These are phyloP conservation scores for Plasmodium gonderi DNA, from an alignment of 169 alveolate species.

Conservation along the genomic window DNA sequence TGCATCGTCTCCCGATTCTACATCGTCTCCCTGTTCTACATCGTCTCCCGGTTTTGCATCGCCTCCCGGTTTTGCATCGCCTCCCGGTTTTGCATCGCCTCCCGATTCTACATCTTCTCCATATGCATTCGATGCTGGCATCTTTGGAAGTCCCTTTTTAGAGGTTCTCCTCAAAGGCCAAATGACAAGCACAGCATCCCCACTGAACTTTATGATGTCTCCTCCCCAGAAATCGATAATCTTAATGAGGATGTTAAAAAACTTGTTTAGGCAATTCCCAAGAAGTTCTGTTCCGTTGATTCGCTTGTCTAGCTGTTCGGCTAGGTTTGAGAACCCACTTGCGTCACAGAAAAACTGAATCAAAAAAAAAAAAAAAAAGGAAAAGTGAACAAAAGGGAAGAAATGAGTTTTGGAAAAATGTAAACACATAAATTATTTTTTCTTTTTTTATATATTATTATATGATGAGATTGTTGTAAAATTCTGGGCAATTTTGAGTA, in stretches of 20 bases:
- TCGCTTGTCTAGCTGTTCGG: constrained; percentile 85
- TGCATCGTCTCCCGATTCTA: too few relatives aligned
- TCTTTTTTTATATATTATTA: too few relatives aligned
- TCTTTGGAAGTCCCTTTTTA: background rate
- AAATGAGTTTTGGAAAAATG: too few relatives aligned
- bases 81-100: background rate
- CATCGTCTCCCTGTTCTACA: too few relatives aligned
- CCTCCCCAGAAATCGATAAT: constrained; percentile 90
- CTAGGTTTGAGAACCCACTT: constrained; percentile 87
- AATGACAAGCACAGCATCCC: constrained; percentile 89
- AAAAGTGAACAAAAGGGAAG: too few relatives aligned
- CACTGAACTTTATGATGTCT: constrained; percentile 90
- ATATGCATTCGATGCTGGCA: too few relatives aligned
- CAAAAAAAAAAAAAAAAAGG: background rate
- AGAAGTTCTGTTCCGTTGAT: constrained; percentile 85
- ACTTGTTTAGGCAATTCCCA: constrained; percentile 85
- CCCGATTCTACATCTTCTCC: background rate
- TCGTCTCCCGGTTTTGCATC: background rate
- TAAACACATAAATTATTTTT: too few relatives aligned
- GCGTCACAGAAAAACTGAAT: constrained; percentile 85
- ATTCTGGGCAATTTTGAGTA: too few relatives aligned
- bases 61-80: background rate
- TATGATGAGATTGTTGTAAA: too few relatives aligned
- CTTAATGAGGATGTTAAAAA: constrained; percentile 86
- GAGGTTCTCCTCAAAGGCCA: constrained; percentile 81